A percentile compares a stretch with the other conserved stretches of the same genome.
phyloP scores from a whole-genome alignment of 106 monocot species.

The Dendrobium huoshanense region DNA sequence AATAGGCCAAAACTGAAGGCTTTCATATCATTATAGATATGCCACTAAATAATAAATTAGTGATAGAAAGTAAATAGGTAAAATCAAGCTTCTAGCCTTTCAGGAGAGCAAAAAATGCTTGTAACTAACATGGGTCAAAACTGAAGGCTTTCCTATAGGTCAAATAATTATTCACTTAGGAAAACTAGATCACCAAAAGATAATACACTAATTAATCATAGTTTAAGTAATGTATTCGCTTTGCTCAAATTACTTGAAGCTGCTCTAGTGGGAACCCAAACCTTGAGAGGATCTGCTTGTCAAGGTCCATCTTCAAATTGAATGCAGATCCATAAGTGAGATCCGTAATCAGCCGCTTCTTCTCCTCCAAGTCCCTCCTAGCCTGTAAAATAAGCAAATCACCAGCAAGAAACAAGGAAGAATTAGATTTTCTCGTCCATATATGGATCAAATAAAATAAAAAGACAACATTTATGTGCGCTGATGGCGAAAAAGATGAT shows the following conservation, averaged over 20 bases:
- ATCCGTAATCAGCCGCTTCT: constrained; percentile 54
- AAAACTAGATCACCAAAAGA: too few relatives aligned
- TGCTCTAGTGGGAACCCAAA: constrained; percentile 12
- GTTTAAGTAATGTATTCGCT: not conserved
- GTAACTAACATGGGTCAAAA: not conserved
- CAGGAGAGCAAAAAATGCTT: not conserved
- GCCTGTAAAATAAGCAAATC: constrained; percentile 20
- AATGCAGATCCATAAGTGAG: constrained; percentile 76
- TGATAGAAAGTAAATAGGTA: not conserved
- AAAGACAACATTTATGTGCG: not conserved
- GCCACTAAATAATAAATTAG: not conserved
- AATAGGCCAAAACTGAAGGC: not conserved
- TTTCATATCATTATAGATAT: not conserved
- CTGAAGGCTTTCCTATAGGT: not conserved
- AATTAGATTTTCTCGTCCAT: not conserved
- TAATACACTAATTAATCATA: not conserved
- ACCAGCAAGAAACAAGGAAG: not conserved
- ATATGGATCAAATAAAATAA: not conserved
- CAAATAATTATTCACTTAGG: not conserved
- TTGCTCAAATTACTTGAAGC: not conserved
- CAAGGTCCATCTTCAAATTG: constrained; percentile 76
- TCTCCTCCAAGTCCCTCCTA: constrained; percentile 50
- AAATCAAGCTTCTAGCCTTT: not conserved
- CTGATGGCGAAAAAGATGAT: not conserved
- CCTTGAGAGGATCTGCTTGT: constrained; percentile 88